phyloP scores from a whole-genome alignment of 75 land plant genomes.

The Sequoia sempervirens region DNA sequence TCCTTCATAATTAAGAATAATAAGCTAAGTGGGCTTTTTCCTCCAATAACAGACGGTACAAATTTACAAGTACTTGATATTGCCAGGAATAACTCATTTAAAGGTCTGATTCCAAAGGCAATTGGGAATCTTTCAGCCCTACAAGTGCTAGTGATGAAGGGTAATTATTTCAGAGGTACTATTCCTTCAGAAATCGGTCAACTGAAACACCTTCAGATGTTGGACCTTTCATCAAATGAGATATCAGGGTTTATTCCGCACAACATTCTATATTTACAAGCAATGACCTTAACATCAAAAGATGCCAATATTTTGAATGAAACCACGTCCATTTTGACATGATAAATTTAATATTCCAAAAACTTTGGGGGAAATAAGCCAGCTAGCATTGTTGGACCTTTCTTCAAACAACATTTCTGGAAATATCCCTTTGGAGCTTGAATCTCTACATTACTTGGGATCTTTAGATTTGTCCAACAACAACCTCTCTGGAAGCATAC shows the following conservation, averaged over 20 bases:
- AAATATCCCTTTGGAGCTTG: no score
- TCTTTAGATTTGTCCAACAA: no score
- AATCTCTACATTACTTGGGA: no score
- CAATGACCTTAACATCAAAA: background rate
- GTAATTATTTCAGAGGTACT: background rate
- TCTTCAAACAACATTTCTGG: constrained; percentile 27
- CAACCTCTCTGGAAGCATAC: no score
- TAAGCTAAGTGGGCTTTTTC: background rate
- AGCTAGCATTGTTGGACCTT: constrained; percentile 32
- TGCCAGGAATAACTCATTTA: background rate
- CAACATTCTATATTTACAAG: background rate
- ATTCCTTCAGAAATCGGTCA: background rate
- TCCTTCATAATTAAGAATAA: background rate
- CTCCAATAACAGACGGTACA: background rate
- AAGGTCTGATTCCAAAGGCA: background rate
- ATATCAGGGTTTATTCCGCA: constrained; percentile 36
- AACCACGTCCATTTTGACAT: no score
- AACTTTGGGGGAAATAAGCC: constrained; percentile 6
- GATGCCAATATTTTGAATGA: no score
- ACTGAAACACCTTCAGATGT: background rate
- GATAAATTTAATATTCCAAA: no score
- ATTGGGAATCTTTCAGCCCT: background rate
- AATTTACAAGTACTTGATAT: background rate
- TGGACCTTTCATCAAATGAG: constrained; percentile 63
- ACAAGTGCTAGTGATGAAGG: background rate